Conservation (phyloP, 192 early-diverging fungal genomes). For the Tieghemiomyces parasiticus region DNA sequence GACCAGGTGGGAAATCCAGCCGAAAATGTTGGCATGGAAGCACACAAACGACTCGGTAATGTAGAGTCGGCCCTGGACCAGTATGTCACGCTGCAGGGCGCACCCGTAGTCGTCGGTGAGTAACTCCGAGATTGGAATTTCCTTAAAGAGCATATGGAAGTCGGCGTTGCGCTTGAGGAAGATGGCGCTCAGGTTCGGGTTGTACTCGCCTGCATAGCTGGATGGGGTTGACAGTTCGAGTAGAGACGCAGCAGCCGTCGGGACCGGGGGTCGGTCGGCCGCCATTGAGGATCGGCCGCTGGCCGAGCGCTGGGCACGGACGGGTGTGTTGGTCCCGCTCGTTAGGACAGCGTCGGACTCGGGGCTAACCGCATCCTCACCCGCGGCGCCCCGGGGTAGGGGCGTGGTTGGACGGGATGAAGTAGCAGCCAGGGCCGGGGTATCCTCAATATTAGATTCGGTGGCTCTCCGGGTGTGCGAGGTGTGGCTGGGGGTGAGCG, state of each 20-base stretch:
- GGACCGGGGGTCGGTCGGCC: neutral
- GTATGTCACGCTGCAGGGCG: constrained; percentile 77
- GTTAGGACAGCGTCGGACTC: neutral
- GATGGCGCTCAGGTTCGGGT: constrained; percentile 27
- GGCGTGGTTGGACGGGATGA: neutral
- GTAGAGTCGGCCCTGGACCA: constrained; percentile 74
- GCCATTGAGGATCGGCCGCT: neutral
- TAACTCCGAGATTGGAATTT: constrained; percentile 33
- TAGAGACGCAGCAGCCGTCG: neutral
- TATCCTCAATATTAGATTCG: neutral
- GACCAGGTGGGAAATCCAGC: constrained; percentile 67
- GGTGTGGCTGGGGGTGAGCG: neutral
- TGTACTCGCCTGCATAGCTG: constrained; percentile 10
- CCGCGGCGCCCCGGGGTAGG: neutral
- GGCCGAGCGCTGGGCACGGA: no score
- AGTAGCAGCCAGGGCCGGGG: neutral
- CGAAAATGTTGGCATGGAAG: constrained; percentile 84
- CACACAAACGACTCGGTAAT: constrained; percentile 65
- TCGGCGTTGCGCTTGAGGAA: constrained; percentile 34
- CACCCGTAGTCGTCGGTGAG: constrained; percentile 57
- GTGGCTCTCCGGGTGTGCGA: neutral
- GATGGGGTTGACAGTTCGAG: neutral
- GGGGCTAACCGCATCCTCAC: neutral
- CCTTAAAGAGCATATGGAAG: constrained; percentile 33
- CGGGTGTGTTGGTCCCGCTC: no score